Evolutionary conservation across 169 alveolate genomes (phyloP), one percentile per base, ranked within the genome.

Genomic region (Plasmodium sp.): DNA sequence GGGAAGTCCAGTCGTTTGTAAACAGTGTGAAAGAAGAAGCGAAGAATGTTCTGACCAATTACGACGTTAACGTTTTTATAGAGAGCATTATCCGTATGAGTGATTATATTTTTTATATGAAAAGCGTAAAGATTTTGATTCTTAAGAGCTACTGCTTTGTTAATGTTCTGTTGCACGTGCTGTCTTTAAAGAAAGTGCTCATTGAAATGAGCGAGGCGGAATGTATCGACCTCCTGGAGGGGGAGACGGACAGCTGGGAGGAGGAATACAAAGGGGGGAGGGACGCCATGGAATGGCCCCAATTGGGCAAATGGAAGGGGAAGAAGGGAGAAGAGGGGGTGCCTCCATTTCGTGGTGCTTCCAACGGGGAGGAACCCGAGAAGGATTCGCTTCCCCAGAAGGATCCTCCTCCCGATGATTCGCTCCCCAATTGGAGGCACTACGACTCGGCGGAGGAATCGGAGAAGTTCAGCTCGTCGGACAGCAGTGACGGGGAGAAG

Each of bases 391-490:
- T 9, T 12, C 27, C 75, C 27, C 27, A 22, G 27, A 22, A 22
- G 27, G 27, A 22, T 22, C 27, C 27, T 22, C 27, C 27, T 22
- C 27, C 27, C 27, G 27, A 22, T 22, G 18, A 18, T 16, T 41
- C 22, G 22, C 45, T 9, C 5, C 27, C 75, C 7, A 18, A 51
- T 31, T 3, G 81, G 67, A 43, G 81, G 67, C 3, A 22, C 31
- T 86, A 36, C 45, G 81, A 51, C 10, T 36, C 79, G 45, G 41
- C 86, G 74, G 33, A 56, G 6, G 22, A 58, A 16, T 86, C 93
- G 45, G 93, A 86, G 67, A 86, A 86, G 43, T 86, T 86, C n/a
- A 86, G 93, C 48, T 75, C 84, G 67, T 86, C 93, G 2, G 80
- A 83, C 27, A 86, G 77, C 27, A 67, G 45, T 39, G 93, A 62